A percentile compares a stretch with the other conserved stretches of the same genome.
These are phyloP conservation scores for Protomyces lactucae-debilis DNA, from an alignment of 1,139 yeast species.

Conservation along the genomic window DNA sequence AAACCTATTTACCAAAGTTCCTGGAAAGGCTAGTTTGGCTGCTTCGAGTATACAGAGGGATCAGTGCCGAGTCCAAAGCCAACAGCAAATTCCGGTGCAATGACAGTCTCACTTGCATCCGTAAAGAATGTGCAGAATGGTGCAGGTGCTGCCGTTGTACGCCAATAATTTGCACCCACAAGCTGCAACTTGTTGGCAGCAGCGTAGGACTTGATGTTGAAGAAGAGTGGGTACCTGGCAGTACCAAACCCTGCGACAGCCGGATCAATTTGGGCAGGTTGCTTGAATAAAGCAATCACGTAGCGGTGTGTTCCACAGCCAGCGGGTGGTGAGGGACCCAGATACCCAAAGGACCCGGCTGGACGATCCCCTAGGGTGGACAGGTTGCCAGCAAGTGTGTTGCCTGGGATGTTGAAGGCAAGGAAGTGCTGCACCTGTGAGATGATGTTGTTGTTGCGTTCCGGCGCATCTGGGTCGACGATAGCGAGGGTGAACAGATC, in stretches of 20 bases:
- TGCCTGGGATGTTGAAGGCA: conserved; percentile 10
- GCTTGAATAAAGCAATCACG: conserved; percentile 8
- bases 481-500: conserved; percentile 5
- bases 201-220: conserved; percentile 6
- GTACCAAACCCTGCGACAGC: conserved; percentile 4
- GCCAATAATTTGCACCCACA: conserved; percentile 12
- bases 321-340: conserved; percentile 2
- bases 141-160: conserved; percentile 1
- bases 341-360: conserved; percentile 1
- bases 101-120: not conserved
- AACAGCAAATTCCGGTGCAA: conserved; percentile 1
- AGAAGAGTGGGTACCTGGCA: conserved; percentile 6
- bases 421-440: conserved; percentile 5
- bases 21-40: not conserved
- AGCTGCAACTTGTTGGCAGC: conserved; percentile 1
- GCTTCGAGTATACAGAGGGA: not conserved
- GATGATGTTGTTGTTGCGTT: conserved; percentile 11
- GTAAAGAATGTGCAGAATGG: conserved; percentile 15
- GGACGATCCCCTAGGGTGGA: conserved; percentile 6
- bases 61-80: conserved; percentile 6
- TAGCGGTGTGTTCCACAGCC: conserved; percentile 15
- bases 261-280: conserved; percentile 1
- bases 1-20: not conserved
- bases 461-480: conserved; percentile 10
- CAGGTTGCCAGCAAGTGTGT: not conserved